Evolutionary conservation across 257 asterid species (phyloP).

Genomic region (Capsicum baccatum): DNA sequence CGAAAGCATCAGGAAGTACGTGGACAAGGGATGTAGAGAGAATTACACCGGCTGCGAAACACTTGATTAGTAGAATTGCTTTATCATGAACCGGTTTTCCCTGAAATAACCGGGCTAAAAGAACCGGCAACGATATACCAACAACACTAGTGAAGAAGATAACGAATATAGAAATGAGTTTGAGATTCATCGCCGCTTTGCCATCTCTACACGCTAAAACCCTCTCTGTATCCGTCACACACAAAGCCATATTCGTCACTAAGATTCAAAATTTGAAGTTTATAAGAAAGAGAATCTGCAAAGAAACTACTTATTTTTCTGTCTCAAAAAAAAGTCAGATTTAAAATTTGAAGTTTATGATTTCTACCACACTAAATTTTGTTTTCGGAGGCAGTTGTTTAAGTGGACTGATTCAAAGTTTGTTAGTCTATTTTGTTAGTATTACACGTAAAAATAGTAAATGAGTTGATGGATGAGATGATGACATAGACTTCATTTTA

Average conservation of each 20-base stretch:
- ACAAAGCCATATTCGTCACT: slow-evolving; percentile 3
- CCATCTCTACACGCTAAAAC: slow-evolving; percentile 42
- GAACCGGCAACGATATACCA: slow-evolving; percentile 40
- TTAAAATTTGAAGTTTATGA: not conserved
- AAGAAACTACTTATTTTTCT: no score
- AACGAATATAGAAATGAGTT: slow-evolving; percentile 37
- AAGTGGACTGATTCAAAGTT: not conserved
- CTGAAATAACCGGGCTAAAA: slow-evolving; percentile 43
- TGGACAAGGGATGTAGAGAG: slow-evolving; percentile 50
- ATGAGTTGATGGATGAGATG: not conserved
- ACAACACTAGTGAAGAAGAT: slow-evolving; percentile 46
- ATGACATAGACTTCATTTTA: not conserved
- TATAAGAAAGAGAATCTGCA: not conserved
- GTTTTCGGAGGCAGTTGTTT: no score
- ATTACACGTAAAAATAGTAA: not conserved
- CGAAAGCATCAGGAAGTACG: slow-evolving; percentile 50
- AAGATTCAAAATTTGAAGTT: not conserved
- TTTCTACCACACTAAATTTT: no score
- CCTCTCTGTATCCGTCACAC: slow-evolving; percentile 41
- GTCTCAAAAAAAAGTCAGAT: no score
- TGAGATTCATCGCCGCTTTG: slow-evolving; percentile 39
- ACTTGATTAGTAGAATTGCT: slow-evolving; percentile 45
- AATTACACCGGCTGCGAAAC: slow-evolving; percentile 52
- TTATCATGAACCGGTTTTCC: slow-evolving; percentile 50
- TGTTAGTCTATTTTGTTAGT: not conserved